phyloP scores from a whole-genome alignment of 306 rosid genomes.

The Bauhinia variegata region DNA sequence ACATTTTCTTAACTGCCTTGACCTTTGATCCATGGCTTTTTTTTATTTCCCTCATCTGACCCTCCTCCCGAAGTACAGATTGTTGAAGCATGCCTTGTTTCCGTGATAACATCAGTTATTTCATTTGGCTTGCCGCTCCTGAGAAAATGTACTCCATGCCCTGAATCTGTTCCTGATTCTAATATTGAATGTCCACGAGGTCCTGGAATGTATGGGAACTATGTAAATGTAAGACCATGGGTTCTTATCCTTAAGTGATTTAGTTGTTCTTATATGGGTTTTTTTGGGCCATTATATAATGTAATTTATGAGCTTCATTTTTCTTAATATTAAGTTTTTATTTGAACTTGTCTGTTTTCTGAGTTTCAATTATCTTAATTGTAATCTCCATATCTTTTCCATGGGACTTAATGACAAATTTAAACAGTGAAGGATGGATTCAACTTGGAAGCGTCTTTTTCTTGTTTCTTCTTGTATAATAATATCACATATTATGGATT shows the following conservation, averaged over 20 bases:
- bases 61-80: conserved; percentile 58
- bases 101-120: conserved; percentile 75
- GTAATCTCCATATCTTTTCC: not conserved
- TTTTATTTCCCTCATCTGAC: not conserved
- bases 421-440: conserved; percentile 2
- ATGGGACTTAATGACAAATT: not conserved
- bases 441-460: conserved; percentile 2
- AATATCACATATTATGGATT: not conserved
- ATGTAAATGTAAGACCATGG: conserved; percentile 98
- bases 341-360: no score
- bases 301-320: no score
- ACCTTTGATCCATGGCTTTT: conserved; percentile 8
- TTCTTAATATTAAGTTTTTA: no score
- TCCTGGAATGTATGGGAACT: conserved; percentile 95
- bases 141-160: conserved; percentile 89
- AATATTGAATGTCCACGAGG: conserved; percentile 89
- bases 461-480: conserved; percentile 27
- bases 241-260: no score
- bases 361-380: no score
- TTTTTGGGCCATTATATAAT: no score
- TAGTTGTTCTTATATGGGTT: no score
- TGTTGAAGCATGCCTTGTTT: conserved; percentile 87
- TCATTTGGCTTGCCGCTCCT: conserved; percentile 95
- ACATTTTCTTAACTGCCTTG: conserved; percentile 26
- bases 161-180: conserved; percentile 66